Percentiles rank a stretch among this genome's conserved stretches.
Conservation (phyloP, 202 grass and related monocot genomes). For the Bolboschoenoplectus hybrid region DNA sequence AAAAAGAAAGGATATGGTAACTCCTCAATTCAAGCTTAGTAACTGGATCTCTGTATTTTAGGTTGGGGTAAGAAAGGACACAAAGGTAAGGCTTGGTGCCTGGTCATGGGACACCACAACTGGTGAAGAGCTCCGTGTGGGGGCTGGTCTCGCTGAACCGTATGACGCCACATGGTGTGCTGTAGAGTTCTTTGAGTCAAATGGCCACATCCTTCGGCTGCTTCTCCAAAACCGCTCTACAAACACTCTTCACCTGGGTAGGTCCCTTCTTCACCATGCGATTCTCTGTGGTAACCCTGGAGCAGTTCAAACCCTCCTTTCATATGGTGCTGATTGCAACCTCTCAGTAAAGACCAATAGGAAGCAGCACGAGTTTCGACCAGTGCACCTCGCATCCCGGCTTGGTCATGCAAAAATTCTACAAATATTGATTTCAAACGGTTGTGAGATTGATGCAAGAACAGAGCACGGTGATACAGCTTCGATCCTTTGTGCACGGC, state of each 20-base stretch:
- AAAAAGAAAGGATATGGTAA: neutral
- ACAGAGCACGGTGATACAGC: slow-evolving; percentile 61
- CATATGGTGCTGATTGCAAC: slow-evolving; percentile 57
- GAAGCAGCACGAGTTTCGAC: slow-evolving; percentile 52
- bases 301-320: slow-evolving; percentile 63
- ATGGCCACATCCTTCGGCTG: slow-evolving; percentile 64
- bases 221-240: slow-evolving; percentile 62
- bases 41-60: slow-evolving; percentile 24
- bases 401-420: slow-evolving; percentile 65
- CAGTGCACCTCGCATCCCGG: slow-evolving; percentile 73
- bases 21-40: neutral
- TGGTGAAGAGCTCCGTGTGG: slow-evolving; percentile 88
- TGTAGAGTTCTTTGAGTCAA: slow-evolving; percentile 88
- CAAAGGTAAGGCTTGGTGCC: slow-evolving; percentile 73
- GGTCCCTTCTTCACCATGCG: slow-evolving; percentile 84
- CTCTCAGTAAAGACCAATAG: slow-evolving; percentile 54
- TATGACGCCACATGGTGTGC: slow-evolving; percentile 87
- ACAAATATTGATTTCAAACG: slow-evolving; percentile 48
- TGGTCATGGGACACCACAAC: slow-evolving; percentile 94
- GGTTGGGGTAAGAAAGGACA: slow-evolving; percentile 73
- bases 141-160: slow-evolving; percentile 83
- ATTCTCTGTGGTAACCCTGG: slow-evolving; percentile 74
- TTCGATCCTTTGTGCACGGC: slow-evolving; percentile 51
- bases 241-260: slow-evolving; percentile 51
- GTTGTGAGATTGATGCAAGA: slow-evolving; percentile 66